Percentiles rank a stretch among this genome's conserved stretches.
Conservation (phyloP, 768 basidiomycete genomes). For the Crucibulum laeve region DNA sequence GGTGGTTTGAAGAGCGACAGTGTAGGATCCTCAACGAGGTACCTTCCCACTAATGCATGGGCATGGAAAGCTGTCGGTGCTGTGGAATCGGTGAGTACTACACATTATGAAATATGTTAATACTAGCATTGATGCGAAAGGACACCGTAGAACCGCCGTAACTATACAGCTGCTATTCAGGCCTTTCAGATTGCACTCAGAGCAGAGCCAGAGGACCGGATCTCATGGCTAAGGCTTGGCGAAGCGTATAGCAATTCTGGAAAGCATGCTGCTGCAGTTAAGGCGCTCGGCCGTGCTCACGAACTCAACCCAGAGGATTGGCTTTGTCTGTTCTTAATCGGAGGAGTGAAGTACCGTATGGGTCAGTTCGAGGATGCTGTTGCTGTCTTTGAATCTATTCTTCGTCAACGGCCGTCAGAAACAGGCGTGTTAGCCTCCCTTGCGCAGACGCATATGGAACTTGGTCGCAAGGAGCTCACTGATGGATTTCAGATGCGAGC, state of each 20-base stretch:
- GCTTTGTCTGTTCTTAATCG: conserved; percentile 80
- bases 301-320: conserved; percentile 76
- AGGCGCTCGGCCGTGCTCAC: conserved; percentile 73
- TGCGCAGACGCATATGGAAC: conserved; percentile 66
- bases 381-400: conserved; percentile 51
- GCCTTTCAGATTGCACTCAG: conserved; percentile 85
- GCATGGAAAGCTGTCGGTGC: conserved; percentile 97
- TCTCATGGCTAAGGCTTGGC: conserved; percentile 88
- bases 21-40: conserved; percentile 42
- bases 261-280: conserved; percentile 83
- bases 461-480: conserved; percentile 58
- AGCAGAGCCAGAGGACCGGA: conserved; percentile 68
- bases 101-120: conserved; percentile 7
- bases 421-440: conserved; percentile 69
- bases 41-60: conserved; percentile 84
- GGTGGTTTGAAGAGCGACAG: conserved; percentile 41
- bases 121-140: neutral
- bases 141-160: conserved; percentile 50
- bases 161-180: conserved; percentile 73
- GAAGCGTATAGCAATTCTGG: conserved; percentile 90
- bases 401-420: conserved; percentile 56
- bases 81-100: conserved; percentile 73
- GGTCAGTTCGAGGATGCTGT: conserved; percentile 78
- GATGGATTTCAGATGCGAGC: conserved; percentile 76
- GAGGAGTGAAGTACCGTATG: conserved; percentile 76